Conservation (phyloP, 2,329 filamentous ascomycete species). For the Chaetomiaceae sp. region DNA sequence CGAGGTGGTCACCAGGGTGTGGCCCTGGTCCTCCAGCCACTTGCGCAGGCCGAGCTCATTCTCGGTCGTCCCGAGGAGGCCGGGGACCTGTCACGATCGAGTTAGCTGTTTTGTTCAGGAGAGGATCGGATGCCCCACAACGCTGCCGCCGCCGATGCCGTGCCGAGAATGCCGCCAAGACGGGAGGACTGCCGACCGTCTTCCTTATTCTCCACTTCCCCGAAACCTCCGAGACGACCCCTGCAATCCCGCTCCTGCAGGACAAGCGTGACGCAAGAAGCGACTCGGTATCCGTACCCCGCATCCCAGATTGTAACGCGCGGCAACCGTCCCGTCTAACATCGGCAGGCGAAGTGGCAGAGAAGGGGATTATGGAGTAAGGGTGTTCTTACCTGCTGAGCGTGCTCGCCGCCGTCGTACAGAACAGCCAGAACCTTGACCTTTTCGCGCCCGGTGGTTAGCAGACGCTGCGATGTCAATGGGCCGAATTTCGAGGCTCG, state of each 20-base stretch:
- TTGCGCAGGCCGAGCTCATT: constrained; percentile 96
- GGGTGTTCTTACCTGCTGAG: constrained; percentile 64
- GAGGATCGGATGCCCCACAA: background rate
- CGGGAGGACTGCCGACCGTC: too few species aligned
- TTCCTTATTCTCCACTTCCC: constrained; percentile 7
- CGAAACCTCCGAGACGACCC: constrained; percentile 3
- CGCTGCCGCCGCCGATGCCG: background rate
- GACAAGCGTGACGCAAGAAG: background rate
- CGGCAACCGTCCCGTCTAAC: background rate
- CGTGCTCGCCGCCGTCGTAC: constrained; percentile 88
- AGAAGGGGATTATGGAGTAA: constrained; percentile 9
- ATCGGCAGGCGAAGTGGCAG: too few species aligned
- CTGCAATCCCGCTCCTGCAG: background rate
- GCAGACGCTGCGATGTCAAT: constrained; percentile 41
- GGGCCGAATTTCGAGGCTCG: background rate
- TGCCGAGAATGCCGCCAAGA: background rate
- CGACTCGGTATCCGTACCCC: constrained; percentile 8
- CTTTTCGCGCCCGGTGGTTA: constrained; percentile 55
- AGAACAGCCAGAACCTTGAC: constrained; percentile 93
- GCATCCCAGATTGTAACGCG: constrained; percentile 3
- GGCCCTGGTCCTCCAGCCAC: constrained; percentile 96
- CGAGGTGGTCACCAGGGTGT: constrained; percentile 94
- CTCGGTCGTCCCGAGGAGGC: constrained; percentile 89
- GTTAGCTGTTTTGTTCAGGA: background rate
- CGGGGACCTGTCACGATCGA: constrained; percentile 56